Base-by-base conservation (phyloP, 352 stramenopile genomes). In the Bremia lactucae region DNA sequence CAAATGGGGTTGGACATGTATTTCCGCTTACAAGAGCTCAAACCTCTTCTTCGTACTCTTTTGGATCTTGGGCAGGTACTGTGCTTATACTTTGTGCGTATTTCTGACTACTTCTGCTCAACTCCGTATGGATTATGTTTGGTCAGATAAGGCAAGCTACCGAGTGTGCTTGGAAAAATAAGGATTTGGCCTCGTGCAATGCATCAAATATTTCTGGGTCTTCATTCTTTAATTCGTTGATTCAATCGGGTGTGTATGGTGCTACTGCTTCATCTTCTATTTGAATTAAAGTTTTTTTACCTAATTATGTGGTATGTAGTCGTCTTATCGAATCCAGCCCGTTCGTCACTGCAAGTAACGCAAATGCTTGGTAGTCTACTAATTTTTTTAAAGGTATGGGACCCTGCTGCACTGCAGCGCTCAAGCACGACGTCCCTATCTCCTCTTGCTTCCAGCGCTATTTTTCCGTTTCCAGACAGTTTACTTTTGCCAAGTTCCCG, bases 1-100 rank as follows among this genome's bases (percentile, higher is more conserved):
- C 74, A 87, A 59, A 43, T 80, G 8, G 72, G 67, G 0, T 23
- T 84, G 42, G 69, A 84, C 24, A 87, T 87, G 74, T 76, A 81
- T 37, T 79, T 63, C 28, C 69, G 72, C 0, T 41, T 87, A 3
- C 62, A 66, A 4, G 63, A 65, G 2, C 66, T 72, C 36, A 49
- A 45, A 18, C 31, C 63, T 14, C 53, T 86, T 24, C 49, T 88
- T 21, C 49, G 55, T 24, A 67, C 65, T 2, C 52, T 84, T 36
- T 57, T 88, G 38, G 50, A 67, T 13, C 22, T 62, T 4, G 69
- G 60, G 33, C 59, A 81, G 58, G 71, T 81, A 59, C 21, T 29
- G 26, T 16, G 37, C 45, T 40, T 14, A 26, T 22, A 13, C 31
- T 8, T 24, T 18, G 25, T n/a, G 10, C n/a, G 22, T 9, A 8